These are phyloP conservation scores for Cladochytrium replicatum DNA, from an alignment of 192 early-diverging fungal genomes.

Conservation along the genomic window DNA sequence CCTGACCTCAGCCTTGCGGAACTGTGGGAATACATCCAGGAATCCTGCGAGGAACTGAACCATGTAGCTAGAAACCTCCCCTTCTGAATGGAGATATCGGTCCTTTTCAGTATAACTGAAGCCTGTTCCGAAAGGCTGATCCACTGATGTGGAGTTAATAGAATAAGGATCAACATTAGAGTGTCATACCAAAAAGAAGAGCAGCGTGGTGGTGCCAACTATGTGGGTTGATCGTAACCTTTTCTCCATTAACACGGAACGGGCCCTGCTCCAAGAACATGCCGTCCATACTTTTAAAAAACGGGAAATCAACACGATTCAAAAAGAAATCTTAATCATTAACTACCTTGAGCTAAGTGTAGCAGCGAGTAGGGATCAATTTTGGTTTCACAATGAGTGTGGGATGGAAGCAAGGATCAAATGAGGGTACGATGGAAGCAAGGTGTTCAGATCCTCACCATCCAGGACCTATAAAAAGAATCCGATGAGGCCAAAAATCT, in stretches of 20 bases:
- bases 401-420: not conserved
- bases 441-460: slow-evolving; percentile 6
- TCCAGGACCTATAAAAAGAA: no score
- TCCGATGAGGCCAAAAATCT: not conserved
- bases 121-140: slow-evolving; percentile 62
- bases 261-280: slow-evolving; percentile 59
- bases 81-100: not conserved
- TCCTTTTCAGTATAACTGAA: slow-evolving; percentile 10
- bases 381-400: not conserved
- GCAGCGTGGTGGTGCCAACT: slow-evolving; percentile 25
- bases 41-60: slow-evolving; percentile 45
- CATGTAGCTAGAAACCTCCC: slow-evolving; percentile 30
- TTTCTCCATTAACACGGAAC: slow-evolving; percentile 30
- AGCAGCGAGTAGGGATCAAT: not conserved
- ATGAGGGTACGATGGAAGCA: no score
- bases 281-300: slow-evolving; percentile 42
- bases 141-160: slow-evolving; percentile 40
- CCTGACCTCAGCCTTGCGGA: slow-evolving; percentile 9
- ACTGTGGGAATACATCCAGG: slow-evolving; percentile 46
- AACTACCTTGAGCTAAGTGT: not conserved
- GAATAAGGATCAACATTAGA: not conserved
- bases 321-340: no score
- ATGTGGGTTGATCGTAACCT: slow-evolving; percentile 25
- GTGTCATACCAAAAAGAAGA: slow-evolving; percentile 21
- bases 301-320: not conserved